Conservation (phyloP, 805 yeast genomes). For the Suhomyces pyralidae region DNA sequence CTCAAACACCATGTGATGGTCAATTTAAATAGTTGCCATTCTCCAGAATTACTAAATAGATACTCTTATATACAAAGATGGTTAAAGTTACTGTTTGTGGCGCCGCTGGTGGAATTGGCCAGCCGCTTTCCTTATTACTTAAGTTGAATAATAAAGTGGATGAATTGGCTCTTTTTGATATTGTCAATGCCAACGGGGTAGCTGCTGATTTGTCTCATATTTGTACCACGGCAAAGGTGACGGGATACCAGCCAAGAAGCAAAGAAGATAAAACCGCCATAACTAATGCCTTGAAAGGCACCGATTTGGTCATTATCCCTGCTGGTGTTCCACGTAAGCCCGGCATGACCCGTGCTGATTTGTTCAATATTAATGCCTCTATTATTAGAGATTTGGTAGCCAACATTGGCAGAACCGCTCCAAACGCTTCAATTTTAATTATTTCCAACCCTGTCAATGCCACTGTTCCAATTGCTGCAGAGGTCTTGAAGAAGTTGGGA, state of each 20-base stretch:
- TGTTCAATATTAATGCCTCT: constrained; percentile 45
- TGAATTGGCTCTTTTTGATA: constrained; percentile 41
- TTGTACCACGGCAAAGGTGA: constrained; percentile 37
- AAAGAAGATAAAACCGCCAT: constrained; percentile 39
- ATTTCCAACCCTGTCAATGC: constrained; percentile 47
- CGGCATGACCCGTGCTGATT: constrained; percentile 48
- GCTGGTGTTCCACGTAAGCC: constrained; percentile 50
- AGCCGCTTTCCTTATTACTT: constrained; percentile 43
- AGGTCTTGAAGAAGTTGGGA: constrained; percentile 44
- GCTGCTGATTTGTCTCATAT: constrained; percentile 47
- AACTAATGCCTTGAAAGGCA: constrained; percentile 33
- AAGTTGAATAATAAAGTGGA: constrained; percentile 38
- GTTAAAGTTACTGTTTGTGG: constrained; percentile 49
- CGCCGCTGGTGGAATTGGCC: constrained; percentile 50
- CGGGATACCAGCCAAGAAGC: constrained; percentile 39
- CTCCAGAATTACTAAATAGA: neutral
- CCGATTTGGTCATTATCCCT: constrained; percentile 43
- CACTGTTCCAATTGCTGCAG: constrained; percentile 49
- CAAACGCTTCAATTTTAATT: constrained; percentile 43
- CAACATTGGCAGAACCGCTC: constrained; percentile 36
- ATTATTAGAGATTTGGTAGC: constrained; percentile 43
- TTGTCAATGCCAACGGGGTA: constrained; percentile 45
- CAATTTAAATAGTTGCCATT: neutral
- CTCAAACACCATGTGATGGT: constrained; percentile 2
- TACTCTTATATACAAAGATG: constrained; percentile 14